phyloP scores from a whole-genome alignment of 2,329 filamentous ascomycete genomes.

The Trichoderma harzianum region DNA sequence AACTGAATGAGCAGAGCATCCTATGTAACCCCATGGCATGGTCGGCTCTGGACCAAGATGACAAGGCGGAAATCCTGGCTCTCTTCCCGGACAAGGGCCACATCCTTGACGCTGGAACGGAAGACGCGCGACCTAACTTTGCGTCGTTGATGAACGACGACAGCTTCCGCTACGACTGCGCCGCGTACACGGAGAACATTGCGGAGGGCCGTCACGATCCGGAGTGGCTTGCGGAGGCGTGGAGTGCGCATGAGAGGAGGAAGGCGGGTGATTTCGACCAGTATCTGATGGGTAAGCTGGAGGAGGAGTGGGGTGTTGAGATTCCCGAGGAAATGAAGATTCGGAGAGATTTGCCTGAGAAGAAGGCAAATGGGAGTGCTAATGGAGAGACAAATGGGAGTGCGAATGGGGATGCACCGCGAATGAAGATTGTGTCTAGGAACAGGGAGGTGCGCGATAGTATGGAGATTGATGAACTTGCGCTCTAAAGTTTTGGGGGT shows the following conservation, averaged over 20 bases:
- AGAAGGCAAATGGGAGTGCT: too few species aligned
- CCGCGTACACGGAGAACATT: conserved; percentile 46
- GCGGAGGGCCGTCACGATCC: conserved; percentile 48
- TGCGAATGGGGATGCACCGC: background rate
- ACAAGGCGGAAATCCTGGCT: conserved; percentile 36
- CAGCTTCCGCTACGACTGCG: conserved; percentile 46
- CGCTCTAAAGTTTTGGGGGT: background rate
- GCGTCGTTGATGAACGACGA: conserved; percentile 44
- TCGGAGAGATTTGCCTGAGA: background rate
- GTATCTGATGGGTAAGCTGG: conserved; percentile 43
- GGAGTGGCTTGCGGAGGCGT: conserved; percentile 52
- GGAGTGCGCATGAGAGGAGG: conserved; percentile 48
- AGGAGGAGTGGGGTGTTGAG: conserved; percentile 45
- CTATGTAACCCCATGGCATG: conserved; percentile 39
- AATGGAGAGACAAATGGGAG: background rate
- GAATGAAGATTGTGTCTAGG: background rate
- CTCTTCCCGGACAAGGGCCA: conserved; percentile 39
- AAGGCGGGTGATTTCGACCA: conserved; percentile 49
- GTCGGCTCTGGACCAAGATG: conserved; percentile 34
- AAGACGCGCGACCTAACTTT: conserved; percentile 40
- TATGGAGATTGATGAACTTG: conserved; percentile 8
- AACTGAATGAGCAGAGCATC: conserved; percentile 29
- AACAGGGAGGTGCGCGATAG: background rate
- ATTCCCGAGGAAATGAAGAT: conserved; percentile 35
- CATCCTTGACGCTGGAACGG: conserved; percentile 36